Conservation (phyloP, 192 early-diverging fungal genomes). For the Backusella circina region DNA sequence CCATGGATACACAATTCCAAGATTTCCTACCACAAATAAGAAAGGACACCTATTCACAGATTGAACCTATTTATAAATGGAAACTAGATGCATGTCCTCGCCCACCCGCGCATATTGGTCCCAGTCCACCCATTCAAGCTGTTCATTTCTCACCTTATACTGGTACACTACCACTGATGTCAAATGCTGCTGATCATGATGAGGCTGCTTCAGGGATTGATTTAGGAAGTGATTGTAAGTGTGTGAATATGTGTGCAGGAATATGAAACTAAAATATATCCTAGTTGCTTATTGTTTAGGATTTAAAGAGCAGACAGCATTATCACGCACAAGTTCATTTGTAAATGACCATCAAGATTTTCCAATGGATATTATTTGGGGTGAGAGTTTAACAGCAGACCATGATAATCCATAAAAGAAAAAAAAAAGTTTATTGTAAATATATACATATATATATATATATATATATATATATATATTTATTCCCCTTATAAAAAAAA, state of each 20-base stretch:
- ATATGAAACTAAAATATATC: not conserved
- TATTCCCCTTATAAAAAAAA: not conserved
- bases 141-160: constrained; percentile 22
- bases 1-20: constrained; percentile 5
- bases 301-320: constrained; percentile 16
- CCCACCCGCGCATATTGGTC: constrained; percentile 27
- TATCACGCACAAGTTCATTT: constrained; percentile 15
- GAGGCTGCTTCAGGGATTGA: constrained; percentile 23
- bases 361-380: constrained; percentile 22
- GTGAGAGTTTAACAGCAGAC: constrained; percentile 24
- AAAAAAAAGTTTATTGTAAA: not conserved
- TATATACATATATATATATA: not conserved
- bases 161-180: constrained; percentile 20
- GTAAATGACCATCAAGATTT: not conserved
- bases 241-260: not conserved
- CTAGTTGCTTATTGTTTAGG: constrained; percentile 34
- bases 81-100: constrained; percentile 23
- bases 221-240: constrained; percentile 35
- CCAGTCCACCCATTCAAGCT: constrained; percentile 26
- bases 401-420: not conserved
- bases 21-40: constrained; percentile 21
- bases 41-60: constrained; percentile 20
- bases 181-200: not conserved
- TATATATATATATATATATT: not conserved
- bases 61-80: constrained; percentile 20